Conservation (phyloP, 176 grass and related monocot species). For the Triticum turgidum region DNA sequence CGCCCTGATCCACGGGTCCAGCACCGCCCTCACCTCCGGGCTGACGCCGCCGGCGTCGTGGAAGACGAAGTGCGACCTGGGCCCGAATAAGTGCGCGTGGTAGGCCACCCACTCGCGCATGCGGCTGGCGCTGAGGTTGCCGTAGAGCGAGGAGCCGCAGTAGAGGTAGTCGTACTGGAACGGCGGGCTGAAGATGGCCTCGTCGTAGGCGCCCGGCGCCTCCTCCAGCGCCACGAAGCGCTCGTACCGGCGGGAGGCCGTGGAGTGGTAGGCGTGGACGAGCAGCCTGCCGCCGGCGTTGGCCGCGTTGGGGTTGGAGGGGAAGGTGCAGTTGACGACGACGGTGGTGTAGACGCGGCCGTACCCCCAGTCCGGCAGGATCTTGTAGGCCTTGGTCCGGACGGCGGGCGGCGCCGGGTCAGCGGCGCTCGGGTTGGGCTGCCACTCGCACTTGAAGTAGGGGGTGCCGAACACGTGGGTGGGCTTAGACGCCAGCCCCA, state of each 20-base stretch:
- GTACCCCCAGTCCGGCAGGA: constrained; percentile 93
- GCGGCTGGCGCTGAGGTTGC: constrained; percentile 62
- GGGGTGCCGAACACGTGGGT: constrained; percentile 70
- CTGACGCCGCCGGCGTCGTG: constrained; percentile 74
- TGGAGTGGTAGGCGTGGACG: constrained; percentile 89
- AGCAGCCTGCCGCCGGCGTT: constrained; percentile 83
- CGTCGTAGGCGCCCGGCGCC: constrained; percentile 63
- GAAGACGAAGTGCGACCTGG: constrained; percentile 83
- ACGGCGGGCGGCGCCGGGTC: constrained; percentile 46
- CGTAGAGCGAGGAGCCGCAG: constrained; percentile 91
- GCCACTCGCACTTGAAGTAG: constrained; percentile 97
- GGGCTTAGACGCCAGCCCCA: constrained; percentile 87
- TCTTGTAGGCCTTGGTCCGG: constrained; percentile 85
- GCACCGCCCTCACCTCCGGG: constrained; percentile 55
- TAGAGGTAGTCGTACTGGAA: constrained; percentile 90
- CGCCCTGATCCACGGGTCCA: constrained; percentile 72
- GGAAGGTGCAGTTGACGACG: constrained; percentile 93
- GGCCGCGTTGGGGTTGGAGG: constrained; percentile 61
- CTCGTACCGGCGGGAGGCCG: constrained; percentile 65
- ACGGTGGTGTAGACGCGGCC: constrained; percentile 89
- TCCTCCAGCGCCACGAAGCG: constrained; percentile 78
- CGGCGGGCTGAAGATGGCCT: constrained; percentile 44
- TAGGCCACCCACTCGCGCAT: constrained; percentile 85
- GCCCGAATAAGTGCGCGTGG: constrained; percentile 80
- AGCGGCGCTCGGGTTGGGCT: constrained; percentile 43